Conservation (phyloP, 805 yeast species). For the Saccharomyces paradoxus region DNA sequence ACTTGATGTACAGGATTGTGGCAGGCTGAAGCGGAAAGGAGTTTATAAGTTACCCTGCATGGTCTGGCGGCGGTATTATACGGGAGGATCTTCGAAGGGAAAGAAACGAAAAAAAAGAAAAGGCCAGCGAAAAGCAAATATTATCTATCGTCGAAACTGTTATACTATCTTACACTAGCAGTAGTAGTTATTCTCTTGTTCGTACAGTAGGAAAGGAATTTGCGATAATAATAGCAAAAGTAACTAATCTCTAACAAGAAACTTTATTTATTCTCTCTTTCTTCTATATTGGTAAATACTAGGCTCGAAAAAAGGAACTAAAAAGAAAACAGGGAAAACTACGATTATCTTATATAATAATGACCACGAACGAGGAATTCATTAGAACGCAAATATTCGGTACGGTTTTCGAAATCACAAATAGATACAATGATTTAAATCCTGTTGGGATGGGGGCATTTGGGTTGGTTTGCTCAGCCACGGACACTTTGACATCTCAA, state of each 20-base stretch:
- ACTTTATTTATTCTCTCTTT: not conserved
- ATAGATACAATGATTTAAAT: slow-evolving; percentile 79
- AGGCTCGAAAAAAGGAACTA: not conserved
- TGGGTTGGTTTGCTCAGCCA: slow-evolving; percentile 94
- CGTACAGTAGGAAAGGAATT: not conserved
- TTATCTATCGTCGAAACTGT: not conserved
- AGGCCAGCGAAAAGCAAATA: not conserved
- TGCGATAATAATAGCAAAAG: not conserved
- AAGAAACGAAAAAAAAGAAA: not conserved
- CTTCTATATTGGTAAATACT: not conserved
- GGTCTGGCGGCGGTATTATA: not conserved
- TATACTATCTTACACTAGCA: not conserved
- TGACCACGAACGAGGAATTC: slow-evolving; percentile 35
- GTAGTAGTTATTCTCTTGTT: not conserved
- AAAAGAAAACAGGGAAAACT: not conserved
- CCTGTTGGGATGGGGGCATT: slow-evolving; percentile 99
- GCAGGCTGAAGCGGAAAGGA: not conserved
- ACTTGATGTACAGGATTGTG: not conserved
- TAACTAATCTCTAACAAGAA: not conserved
- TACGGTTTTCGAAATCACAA: slow-evolving; percentile 88
- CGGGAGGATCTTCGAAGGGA: not conserved
- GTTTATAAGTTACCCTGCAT: not conserved
- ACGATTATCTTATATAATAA: slow-evolving; percentile 9
- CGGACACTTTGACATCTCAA: slow-evolving; percentile 81
- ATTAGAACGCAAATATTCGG: slow-evolving; percentile 86